phyloP scores from a whole-genome alignment of 2,329 filamentous ascomycete species.

The Coleophoma eucalyptorum region DNA sequence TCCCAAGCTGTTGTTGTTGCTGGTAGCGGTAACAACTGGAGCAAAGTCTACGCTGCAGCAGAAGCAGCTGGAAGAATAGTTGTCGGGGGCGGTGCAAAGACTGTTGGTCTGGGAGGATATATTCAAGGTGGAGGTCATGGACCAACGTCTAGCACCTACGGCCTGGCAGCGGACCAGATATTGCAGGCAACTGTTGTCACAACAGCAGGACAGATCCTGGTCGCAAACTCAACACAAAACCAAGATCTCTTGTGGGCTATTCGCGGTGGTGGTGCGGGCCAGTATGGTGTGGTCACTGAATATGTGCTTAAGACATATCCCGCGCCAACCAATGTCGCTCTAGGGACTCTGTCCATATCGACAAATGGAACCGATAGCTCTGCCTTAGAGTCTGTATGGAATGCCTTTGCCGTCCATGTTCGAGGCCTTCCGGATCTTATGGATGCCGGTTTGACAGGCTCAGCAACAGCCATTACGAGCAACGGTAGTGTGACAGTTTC shows the following conservation, averaged over 20 bases:
- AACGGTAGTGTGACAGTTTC: neutral
- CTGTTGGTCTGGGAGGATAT: too few relatives aligned
- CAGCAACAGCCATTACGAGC: neutral
- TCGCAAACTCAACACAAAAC: neutral
- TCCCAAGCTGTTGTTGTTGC: constrained; percentile 27
- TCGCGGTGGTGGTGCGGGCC: neutral
- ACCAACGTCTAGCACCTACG: too few relatives aligned
- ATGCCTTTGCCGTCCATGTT: constrained; percentile 1
- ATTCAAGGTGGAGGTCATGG: too few relatives aligned
- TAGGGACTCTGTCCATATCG: too few relatives aligned
- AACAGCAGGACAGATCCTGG: too few relatives aligned
- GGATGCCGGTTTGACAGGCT: constrained; percentile 6
- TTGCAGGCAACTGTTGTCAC: too few relatives aligned
- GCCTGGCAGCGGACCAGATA: too few relatives aligned
- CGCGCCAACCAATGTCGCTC: neutral
- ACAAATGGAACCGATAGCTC: neutral
- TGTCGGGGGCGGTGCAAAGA: too few relatives aligned
- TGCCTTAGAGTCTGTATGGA: constrained; percentile 2
- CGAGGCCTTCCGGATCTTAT: constrained; percentile 3
- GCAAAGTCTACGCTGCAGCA: constrained; percentile 29
- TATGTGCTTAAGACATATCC: neutral
- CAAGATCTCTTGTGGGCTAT: neutral
- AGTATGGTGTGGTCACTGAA: neutral
- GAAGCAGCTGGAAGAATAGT: too few relatives aligned
- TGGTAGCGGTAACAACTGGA: constrained; percentile 36